Percentiles rank a stretch among this genome's conserved stretches.
Conservation (phyloP, 306 rosid genomes). For the Prunus mira region DNA sequence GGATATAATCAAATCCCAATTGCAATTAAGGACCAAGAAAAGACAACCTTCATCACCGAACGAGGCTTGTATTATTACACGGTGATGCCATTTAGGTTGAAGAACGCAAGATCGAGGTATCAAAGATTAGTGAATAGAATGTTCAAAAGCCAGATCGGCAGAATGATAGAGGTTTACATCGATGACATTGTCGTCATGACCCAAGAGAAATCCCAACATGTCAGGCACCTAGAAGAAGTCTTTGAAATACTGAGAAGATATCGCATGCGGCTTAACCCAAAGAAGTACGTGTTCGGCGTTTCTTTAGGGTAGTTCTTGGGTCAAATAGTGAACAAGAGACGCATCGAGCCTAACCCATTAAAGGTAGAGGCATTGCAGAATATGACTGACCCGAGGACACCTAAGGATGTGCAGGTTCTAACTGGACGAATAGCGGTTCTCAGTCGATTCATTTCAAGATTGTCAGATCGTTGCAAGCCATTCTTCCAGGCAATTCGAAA, state of each 20-base stretch:
- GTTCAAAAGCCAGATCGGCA: neutral
- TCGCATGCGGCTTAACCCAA: neutral
- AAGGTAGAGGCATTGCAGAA: neutral
- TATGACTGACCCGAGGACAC: neutral
- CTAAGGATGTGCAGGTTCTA: neutral
- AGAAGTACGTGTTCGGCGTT: neutral
- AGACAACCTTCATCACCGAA: neutral
- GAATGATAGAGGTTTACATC: neutral
- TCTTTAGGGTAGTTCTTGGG: neutral
- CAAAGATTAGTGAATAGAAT: neutral
- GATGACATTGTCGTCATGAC: neutral
- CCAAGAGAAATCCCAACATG: neutral
- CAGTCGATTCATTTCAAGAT: neutral
- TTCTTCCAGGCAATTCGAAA: too few relatives aligned
- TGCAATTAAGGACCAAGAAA: neutral
- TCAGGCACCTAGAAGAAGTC: rapidly evolving
- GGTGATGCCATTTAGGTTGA: neutral
- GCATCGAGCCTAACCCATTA: neutral
- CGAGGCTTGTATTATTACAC: neutral
- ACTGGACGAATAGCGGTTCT: neutral
- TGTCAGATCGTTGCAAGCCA: too few relatives aligned
- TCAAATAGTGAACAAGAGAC: too few relatives aligned
- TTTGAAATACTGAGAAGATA: neutral
- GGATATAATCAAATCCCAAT: too few relatives aligned
- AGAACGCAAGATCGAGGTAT: neutral